Evolutionary conservation across 768 basidiomycete genomes (phyloP), one percentile per base, ranked within the genome.

Genomic region (Pleurotus tuber-regium): DNA sequence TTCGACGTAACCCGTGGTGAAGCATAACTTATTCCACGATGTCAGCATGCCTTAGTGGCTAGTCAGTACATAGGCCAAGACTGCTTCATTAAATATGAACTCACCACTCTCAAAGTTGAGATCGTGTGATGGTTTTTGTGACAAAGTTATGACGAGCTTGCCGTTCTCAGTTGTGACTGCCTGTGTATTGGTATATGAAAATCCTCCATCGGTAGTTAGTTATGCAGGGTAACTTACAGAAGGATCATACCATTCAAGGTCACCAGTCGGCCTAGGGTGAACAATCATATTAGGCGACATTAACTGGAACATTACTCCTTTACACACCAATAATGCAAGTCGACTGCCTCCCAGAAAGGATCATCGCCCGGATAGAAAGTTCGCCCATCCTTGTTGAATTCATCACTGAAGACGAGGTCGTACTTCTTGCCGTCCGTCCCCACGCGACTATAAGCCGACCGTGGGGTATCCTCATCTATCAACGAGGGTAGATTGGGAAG

Each of bases 11-110:
- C 92, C 93, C 0, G 92, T 92, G 12, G 85, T 95, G 70, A 94
- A 97, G 70, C 95, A 98, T 50, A 97, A 69, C 69, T 97, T 92
- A 70, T 97, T 96, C 94, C 95, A 97, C 10, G 84, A 79, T 58
- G 87, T 84, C 8, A 94, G 48, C 85, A 87, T 86, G 30, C 82
- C 83, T 79, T 16, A 44, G 19, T 38, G 16, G 3, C 43, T 26
- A 21, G 51, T 46, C 23, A 58, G 47, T 18, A 59, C 25, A 55
- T 43, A n/a, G 24, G 25, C 41, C 12, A 43, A 49, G 18, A 56
- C 49, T 51, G 2, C 67, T 52, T 74, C 24, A 75, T 76, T 49
- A 7, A 11, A 46, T 31, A 70, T 31, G 7, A 54, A 66, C 83
- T 62, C 69, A 75, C 87, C 92, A 51, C 86, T 88, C 66, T 83